phyloP scores from a whole-genome alignment of 225 moss, liverwort and hornwort species.

The Ulota crispa region DNA sequence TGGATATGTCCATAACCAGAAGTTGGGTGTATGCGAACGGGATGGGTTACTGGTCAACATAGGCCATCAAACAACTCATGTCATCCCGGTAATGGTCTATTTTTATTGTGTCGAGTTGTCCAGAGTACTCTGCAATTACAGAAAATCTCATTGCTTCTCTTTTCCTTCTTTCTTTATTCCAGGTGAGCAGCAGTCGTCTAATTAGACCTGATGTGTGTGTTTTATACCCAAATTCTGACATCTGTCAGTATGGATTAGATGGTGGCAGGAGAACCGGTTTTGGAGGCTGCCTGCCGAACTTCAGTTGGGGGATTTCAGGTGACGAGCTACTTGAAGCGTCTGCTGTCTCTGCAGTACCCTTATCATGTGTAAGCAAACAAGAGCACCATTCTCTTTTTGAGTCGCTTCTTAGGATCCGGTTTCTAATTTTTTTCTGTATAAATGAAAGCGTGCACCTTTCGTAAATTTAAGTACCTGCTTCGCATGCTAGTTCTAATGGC shows the following conservation, averaged over 20 bases:
- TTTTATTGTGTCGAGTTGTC: not conserved
- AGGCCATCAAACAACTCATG: slow-evolving; percentile 95
- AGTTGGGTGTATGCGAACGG: slow-evolving; percentile 66
- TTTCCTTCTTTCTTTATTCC: not conserved
- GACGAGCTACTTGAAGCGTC: slow-evolving; percentile 81
- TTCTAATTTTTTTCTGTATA: not conserved
- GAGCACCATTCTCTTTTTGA: not conserved
- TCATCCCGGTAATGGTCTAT: slow-evolving; percentile 69
- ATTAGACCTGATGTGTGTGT: not conserved
- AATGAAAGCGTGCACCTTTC: not conserved
- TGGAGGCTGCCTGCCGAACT: slow-evolving; percentile 89
- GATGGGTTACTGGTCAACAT: slow-evolving; percentile 83
- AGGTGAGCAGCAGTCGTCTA: not conserved
- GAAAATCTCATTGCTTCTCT: not conserved
- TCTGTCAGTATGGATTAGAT: slow-evolving; percentile 56
- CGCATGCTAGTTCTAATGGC: slow-evolving; percentile 2
- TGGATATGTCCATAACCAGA: slow-evolving; percentile 82
- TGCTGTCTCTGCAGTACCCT: slow-evolving; percentile 86
- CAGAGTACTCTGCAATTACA: not conserved
- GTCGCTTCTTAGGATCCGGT: not conserved
- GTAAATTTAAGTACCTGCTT: not conserved
- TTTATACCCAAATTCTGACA: slow-evolving; percentile 11
- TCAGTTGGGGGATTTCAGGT: slow-evolving; percentile 90
- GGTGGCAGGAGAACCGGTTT: slow-evolving; percentile 76
- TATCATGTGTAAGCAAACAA: slow-evolving; percentile 79